These are phyloP conservation scores for Irpex sp. DNA, from an alignment of 1,284 basidiomycete genomes.

Conservation along the genomic window DNA sequence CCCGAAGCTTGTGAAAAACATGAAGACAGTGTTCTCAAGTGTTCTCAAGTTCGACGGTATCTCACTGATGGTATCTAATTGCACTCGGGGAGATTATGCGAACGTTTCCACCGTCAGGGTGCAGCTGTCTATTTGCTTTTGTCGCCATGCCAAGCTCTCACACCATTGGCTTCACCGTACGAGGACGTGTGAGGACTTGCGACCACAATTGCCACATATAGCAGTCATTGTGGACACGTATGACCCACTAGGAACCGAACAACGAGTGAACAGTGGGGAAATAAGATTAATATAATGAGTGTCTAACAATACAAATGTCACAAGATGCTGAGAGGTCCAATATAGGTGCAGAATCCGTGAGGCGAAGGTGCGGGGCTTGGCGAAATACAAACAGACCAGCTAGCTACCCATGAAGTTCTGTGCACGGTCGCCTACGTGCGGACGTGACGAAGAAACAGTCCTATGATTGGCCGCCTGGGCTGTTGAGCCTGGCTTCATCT, in stretches of 20 bases:
- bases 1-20: no score
- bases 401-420: conserved; percentile 14
- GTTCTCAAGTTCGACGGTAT: no score
- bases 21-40: no score
- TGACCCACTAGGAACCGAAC: background rate
- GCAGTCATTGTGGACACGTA: background rate
- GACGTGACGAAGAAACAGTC: conserved; percentile 16
- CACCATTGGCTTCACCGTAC: no score
- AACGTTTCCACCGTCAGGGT: no score
- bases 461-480: conserved; percentile 13
- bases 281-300: background rate
- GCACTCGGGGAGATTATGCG: no score
- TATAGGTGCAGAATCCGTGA: background rate
- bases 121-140: no score
- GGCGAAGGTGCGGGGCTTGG: background rate
- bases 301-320: background rate
- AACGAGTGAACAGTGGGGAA: background rate
- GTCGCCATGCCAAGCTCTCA: no score
- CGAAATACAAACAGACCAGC: background rate
- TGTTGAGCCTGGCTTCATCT: conserved; percentile 21
- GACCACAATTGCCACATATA: background rate
- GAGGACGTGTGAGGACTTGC: no score
- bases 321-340: background rate
- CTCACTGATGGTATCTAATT: no score
- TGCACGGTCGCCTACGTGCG: conserved; percentile 14